phyloP scores from a whole-genome alignment of 1,284 basidiomycete genomes.

The Microbotryomycetes sp. region DNA sequence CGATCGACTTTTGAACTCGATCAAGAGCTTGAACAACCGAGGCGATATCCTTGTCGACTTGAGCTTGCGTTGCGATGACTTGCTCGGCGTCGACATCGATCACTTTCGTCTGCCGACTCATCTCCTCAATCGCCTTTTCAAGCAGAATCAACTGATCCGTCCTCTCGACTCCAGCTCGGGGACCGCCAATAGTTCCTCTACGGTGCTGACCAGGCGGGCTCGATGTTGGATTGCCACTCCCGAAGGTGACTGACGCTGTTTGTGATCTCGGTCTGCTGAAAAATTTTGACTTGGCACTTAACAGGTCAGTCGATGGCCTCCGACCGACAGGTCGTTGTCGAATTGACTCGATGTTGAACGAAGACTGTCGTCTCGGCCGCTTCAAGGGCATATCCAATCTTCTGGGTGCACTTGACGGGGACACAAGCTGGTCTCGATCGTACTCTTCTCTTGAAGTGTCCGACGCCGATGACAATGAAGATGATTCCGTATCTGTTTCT shows the following conservation, averaged over 20 bases:
- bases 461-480: neutral
- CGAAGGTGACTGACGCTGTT: too few relatives aligned
- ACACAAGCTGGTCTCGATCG: neutral
- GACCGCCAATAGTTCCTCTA: too few relatives aligned
- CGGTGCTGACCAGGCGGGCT: too few relatives aligned
- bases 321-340: neutral
- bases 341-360: neutral
- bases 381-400: neutral
- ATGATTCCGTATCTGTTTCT: neutral
- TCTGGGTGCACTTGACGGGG: neutral
- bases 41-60: constrained; percentile 3
- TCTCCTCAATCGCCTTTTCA: constrained; percentile 1
- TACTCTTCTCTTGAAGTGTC: neutral
- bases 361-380: neutral
- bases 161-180: neutral
- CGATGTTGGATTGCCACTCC: neutral
- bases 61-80: constrained; percentile 1
- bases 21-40: neutral
- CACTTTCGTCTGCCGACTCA: neutral
- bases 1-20: constrained; percentile 6
- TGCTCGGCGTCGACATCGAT: constrained; percentile 1
- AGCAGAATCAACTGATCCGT: constrained; percentile 4
- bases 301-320: neutral
- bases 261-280: neutral
- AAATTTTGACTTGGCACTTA: neutral